Evolutionary conservation across 768 basidiomycete species (phyloP), one percentile per base, ranked within the genome.

Genomic region (Mycena rebaudengoi): DNA sequence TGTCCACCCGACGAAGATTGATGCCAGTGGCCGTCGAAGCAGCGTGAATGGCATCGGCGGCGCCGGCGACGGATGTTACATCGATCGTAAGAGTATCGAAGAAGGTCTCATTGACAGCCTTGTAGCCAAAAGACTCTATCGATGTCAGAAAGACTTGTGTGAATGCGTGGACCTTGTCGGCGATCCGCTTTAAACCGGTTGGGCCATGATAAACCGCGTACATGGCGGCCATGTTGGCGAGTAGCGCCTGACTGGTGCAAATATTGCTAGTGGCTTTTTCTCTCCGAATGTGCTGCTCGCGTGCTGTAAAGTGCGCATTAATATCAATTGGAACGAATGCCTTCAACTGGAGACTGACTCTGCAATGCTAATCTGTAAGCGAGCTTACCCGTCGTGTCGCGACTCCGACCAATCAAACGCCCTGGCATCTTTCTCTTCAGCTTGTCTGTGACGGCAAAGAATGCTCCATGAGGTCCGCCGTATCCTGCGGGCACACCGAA

Each of bases 171-270:
- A 98, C 93, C 78, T 93, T 95, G 73, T 85, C 82, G 20, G 95
- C 96, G 66, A 99, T 98, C 45, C 88, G 87, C 60, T 83, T 81
- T 28, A 99, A 84, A 60, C 96, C 96, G 43, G 82, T 84, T 0
- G 98, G 92, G 12, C 98, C 98, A 72, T 99, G 98, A 75, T 98
- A 99, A 21, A 98, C 88, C 7, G 96, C 96, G 73, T 95, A 96
- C 97, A 99, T 98, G 33, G 96, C 96, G 20, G 98, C 95, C 95
- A 98, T 98, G 79, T 99, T 99, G 20, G 98, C 98, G 26, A 99
- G 91, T 18, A 99, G 87, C 0, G 95, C 98, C 78, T 99, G 96
- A 68, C 93, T 94, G 7, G 98, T 99, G 75, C 98, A 99, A 62
- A 99, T 98, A 73, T 99, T 99, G 73, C 94, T 96, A 5, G 98